phyloP scores from a whole-genome alignment of 345 rosid species.

The Euphorbia tirucalli region DNA sequence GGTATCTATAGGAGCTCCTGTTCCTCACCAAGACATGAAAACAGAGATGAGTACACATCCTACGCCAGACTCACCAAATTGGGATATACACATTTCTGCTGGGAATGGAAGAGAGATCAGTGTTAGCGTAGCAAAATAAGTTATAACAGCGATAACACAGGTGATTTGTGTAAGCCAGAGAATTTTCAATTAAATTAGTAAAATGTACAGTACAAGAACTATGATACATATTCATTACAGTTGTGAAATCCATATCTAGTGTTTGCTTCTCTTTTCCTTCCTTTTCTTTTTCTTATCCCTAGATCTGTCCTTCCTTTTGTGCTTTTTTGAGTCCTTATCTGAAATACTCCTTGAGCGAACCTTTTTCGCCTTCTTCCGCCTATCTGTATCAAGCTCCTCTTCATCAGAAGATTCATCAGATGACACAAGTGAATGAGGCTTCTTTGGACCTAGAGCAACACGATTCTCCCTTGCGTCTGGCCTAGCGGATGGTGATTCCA shows the following conservation, averaged over 20 bases:
- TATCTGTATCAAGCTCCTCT: conserved; percentile 33
- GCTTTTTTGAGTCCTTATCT: conserved; percentile 44
- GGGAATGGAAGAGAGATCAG: conserved; percentile 27
- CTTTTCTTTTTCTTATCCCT: conserved; percentile 41
- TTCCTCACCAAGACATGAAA: conserved; percentile 30
- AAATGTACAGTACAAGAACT: background rate
- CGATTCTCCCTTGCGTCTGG: conserved; percentile 26
- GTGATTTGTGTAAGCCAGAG: too few relatives aligned
- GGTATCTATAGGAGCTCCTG: conserved; percentile 27
- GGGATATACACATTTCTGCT: conserved; percentile 33
- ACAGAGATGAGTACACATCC: conserved; percentile 30
- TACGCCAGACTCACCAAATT: conserved; percentile 34
- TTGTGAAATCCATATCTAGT: conserved; percentile 5
- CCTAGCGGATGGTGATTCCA: conserved; percentile 28
- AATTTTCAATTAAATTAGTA: background rate
- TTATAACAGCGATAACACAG: too few relatives aligned
- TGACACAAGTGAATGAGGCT: conserved; percentile 30
- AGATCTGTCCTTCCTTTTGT: conserved; percentile 41
- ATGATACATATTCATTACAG: background rate
- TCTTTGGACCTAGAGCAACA: conserved; percentile 51
- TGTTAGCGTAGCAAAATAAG: too few relatives aligned
- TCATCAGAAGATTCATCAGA: conserved; percentile 33
- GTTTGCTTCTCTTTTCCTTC: conserved; percentile 39
- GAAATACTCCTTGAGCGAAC: conserved; percentile 32
- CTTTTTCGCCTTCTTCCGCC: conserved; percentile 38